Evolutionary conservation across 345 rosid species (phyloP).

Genomic region (Corchorus olitorius): DNA sequence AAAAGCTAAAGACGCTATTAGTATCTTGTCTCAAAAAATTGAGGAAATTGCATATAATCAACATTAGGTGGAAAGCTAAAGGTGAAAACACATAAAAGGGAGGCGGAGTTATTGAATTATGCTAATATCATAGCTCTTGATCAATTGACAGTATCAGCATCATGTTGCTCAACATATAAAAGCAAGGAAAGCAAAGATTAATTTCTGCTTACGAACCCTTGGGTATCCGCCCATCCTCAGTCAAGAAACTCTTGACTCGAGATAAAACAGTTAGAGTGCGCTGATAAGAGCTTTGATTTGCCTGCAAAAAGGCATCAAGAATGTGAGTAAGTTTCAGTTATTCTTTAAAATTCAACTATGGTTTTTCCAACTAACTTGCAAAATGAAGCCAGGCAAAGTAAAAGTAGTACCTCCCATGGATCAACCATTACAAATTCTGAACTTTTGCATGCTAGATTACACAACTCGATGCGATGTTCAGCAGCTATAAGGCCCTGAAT

Average conservation of each 20-base stretch:
- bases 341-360: not conserved
- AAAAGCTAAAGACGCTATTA: not conserved
- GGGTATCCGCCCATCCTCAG: conserved; percentile 29
- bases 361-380: conserved; percentile 5
- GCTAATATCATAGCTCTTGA: not conserved
- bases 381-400: not conserved
- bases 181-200: not conserved
- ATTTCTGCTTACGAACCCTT: conserved; percentile 41
- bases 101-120: not conserved
- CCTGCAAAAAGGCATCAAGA: conserved; percentile 44
- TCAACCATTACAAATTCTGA: conserved; percentile 90
- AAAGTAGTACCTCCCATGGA: conserved; percentile 77
- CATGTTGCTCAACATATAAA: not conserved
- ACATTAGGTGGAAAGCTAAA: not conserved
- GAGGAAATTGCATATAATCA: conserved; percentile 1
- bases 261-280: conserved; percentile 60
- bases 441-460: conserved; percentile 71
- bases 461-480: conserved; percentile 68
- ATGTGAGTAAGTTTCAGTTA: not conserved
- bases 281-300: conserved; percentile 70
- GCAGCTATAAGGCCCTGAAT: conserved; percentile 74
- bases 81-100: not conserved
- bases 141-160: no score
- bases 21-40: not conserved
- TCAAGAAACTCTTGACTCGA: conserved; percentile 59